Evolutionary conservation across 2,329 filamentous ascomycete species (phyloP).

Genomic region (Exophiala mesophila): DNA sequence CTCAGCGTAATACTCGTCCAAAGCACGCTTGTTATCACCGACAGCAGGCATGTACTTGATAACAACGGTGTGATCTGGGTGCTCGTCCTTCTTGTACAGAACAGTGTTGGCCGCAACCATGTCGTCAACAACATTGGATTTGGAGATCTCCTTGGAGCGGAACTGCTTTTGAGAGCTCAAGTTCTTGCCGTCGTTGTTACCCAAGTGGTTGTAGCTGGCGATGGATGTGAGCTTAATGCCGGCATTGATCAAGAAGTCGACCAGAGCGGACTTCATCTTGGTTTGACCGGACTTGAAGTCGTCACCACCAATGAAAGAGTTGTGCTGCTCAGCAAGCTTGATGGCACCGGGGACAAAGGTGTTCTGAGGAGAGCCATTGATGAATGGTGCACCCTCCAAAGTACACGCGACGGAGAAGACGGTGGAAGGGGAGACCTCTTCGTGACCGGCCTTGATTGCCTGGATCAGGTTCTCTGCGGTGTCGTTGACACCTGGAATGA

Average conservation of each 20-base stretch:
- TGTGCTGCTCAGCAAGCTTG: conserved; percentile 78
- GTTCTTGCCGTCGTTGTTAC: conserved; percentile 99
- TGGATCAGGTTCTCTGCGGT: conserved; percentile 90
- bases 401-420: conserved; percentile 94
- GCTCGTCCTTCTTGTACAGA: conserved; percentile 85
- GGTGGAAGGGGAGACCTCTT: conserved; percentile 90
- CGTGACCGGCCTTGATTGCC: conserved; percentile 78
- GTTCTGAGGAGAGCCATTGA: conserved; percentile 99
- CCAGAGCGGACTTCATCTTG: conserved; percentile 99
- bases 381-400: conserved; percentile 84
- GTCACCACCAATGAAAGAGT: conserved; percentile 90
- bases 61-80: conserved; percentile 96
- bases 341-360: conserved; percentile 94
- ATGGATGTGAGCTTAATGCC: conserved; percentile 99
- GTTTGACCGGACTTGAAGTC: conserved; percentile 99
- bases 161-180: conserved; percentile 96
- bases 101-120: conserved; percentile 96
- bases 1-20: conserved; percentile 99
- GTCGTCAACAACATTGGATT: conserved; percentile 98
- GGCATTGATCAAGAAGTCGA: conserved; percentile 97
- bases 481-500: conserved; percentile 86
- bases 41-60: conserved; percentile 99
- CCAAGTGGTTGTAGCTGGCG: conserved; percentile 97
- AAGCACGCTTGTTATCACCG: conserved; percentile 96
- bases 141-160: conserved; percentile 99